phyloP scores from a whole-genome alignment of 495 filamentous ascomycete genomes.

The Neurospora sublineolata region DNA sequence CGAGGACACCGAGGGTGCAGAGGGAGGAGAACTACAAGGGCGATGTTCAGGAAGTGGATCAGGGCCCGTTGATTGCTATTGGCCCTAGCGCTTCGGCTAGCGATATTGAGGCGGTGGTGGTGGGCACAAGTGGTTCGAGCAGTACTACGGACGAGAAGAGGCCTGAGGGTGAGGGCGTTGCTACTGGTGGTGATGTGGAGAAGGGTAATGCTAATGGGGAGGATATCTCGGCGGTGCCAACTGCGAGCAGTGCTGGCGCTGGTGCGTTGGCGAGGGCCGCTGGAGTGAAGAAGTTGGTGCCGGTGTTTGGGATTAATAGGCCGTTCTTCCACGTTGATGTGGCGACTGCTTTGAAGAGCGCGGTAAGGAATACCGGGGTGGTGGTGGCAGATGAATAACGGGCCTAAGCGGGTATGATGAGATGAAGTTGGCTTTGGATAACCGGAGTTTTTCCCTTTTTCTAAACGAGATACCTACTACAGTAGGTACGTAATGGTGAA shows the following conservation, averaged over 20 bases:
- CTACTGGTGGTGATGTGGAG: background rate
- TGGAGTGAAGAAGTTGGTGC: conserved; percentile 14
- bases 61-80: conserved; percentile 13
- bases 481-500: background rate
- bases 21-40: background rate
- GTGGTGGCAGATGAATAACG: background rate
- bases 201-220: conserved; percentile 1
- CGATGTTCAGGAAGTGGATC: background rate
- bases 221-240: conserved; percentile 10
- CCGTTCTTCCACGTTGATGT: conserved; percentile 48
- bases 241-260: conserved; percentile 1
- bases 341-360: conserved; percentile 56
- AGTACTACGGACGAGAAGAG: background rate
- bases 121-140: background rate
- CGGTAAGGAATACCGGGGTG: conserved; percentile 3
- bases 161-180: background rate
- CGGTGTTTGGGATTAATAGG: conserved; percentile 36
- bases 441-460: background rate
- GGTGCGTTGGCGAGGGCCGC: conserved; percentile 3
- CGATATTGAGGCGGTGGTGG: background rate
- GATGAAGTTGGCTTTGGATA: background rate
- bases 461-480: background rate
- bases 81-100: conserved; percentile 1
- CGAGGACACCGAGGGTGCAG: background rate
- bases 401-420: background rate